These are phyloP conservation scores for Pichia thaimueangensis DNA, from an alignment of 805 yeast genomes.

Conservation along the genomic window DNA sequence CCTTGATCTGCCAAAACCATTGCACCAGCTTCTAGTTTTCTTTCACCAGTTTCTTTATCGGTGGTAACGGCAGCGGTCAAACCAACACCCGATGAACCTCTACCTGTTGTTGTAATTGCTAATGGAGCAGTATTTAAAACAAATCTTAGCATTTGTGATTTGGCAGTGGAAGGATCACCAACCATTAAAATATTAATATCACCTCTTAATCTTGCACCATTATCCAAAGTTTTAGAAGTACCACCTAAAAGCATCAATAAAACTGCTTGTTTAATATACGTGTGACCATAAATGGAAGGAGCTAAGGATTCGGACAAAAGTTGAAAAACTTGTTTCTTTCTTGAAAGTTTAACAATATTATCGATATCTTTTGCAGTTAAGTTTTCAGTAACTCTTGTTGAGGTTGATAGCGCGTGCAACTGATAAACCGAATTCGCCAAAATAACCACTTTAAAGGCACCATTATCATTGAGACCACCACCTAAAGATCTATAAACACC, in stretches of 20 bases:
- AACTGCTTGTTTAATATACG: constrained; percentile 84
- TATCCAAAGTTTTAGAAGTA: constrained; percentile 84
- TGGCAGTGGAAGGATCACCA: constrained; percentile 98
- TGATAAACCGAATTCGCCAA: constrained; percentile 87
- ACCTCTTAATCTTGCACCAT: constrained; percentile 96
- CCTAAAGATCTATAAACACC: constrained; percentile 94
- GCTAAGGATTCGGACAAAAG: constrained; percentile 81
- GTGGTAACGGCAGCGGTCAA: constrained; percentile 96
- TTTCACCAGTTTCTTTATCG: constrained; percentile 95
- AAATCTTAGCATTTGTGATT: constrained; percentile 90
- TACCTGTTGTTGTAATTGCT: constrained; percentile 97
- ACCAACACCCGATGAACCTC: constrained; percentile 99
- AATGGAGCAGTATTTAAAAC: constrained; percentile 91
- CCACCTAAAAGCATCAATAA: constrained; percentile 90
- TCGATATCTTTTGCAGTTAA: constrained; percentile 80
- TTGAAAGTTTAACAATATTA: constrained; percentile 74
- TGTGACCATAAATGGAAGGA: constrained; percentile 93
- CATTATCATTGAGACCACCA: constrained; percentile 51
- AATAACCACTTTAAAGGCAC: constrained; percentile 76
- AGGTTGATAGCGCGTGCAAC: constrained; percentile 75
- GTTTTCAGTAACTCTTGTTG: constrained; percentile 55
- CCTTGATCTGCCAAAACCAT: constrained; percentile 98
- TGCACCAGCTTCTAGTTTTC: constrained; percentile 97
- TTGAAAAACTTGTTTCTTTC: constrained; percentile 66
- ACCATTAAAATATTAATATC: constrained; percentile 95